phyloP scores from a whole-genome alignment of 1,284 basidiomycete genomes.

The Kalmanozyma brasiliensis region DNA sequence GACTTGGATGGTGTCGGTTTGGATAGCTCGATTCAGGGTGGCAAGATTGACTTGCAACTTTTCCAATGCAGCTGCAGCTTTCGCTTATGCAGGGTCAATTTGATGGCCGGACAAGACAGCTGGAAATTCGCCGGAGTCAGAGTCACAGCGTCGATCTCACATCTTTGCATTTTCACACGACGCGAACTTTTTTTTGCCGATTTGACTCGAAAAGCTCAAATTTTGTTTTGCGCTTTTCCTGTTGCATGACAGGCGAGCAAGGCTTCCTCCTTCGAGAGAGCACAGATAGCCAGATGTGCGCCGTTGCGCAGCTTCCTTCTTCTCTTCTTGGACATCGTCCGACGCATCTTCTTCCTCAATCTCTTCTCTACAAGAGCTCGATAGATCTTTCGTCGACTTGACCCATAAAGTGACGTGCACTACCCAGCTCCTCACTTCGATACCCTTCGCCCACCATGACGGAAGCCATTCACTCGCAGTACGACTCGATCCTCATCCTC shows the following conservation, averaged over 20 bases:
- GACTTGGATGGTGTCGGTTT: too few relatives aligned
- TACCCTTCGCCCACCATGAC: slow-evolving; percentile 46
- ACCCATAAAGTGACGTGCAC: slow-evolving; percentile 9
- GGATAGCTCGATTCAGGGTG: too few relatives aligned
- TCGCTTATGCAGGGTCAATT: not conserved
- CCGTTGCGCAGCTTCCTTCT: slow-evolving; percentile 7
- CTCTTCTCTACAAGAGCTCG: not conserved
- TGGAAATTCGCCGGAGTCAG: not conserved
- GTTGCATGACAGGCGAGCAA: not conserved
- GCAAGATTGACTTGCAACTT: too few relatives aligned
- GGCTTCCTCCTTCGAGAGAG: too few relatives aligned
- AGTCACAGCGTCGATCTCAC: not conserved
- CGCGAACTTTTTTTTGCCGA: too few relatives aligned
- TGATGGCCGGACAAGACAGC: not conserved
- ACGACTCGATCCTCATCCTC: slow-evolving; percentile 94
- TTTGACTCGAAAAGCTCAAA: not conserved
- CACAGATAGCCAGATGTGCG: not conserved
- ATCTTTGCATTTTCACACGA: too few relatives aligned
- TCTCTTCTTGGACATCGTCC: slow-evolving; percentile 48
- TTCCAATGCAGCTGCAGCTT: not conserved
- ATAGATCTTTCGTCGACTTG: slow-evolving; percentile 2
- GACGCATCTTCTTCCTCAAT: slow-evolving; percentile 14
- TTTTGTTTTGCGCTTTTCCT: not conserved
- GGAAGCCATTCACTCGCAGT: slow-evolving; percentile 85
- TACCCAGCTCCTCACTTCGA: slow-evolving; percentile 9